A percentile compares a stretch with the other conserved stretches of the same genome.
Evolutionary conservation across 805 yeast species (phyloP).

Genomic region (Kluyveromyces lactis): DNA sequence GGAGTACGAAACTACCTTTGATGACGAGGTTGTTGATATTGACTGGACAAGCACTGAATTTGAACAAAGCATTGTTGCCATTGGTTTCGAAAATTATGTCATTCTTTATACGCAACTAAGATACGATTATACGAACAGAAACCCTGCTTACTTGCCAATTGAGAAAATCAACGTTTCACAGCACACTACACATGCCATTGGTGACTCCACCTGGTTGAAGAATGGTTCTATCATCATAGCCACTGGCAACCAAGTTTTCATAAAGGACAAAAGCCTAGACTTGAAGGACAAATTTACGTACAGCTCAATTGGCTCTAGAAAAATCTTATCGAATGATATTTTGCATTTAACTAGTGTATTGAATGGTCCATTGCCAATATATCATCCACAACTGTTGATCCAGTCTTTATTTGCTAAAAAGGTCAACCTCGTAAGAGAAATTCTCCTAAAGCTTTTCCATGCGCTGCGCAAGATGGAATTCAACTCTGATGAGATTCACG

Average conservation of each 20-base stretch:
- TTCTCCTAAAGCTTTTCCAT: constrained; percentile 47
- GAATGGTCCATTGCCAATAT: constrained; percentile 84
- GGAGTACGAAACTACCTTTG: constrained; percentile 45
- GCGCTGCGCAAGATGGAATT: constrained; percentile 48
- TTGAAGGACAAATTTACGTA: constrained; percentile 43
- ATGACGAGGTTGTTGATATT: constrained; percentile 49
- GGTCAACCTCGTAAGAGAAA: constrained; percentile 42
- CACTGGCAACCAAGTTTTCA: constrained; percentile 80
- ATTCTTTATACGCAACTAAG: constrained; percentile 72
- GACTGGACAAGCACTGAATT: constrained; percentile 78
- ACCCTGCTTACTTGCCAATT: constrained; percentile 71
- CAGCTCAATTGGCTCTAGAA: constrained; percentile 50
- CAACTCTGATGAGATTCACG: constrained; percentile 25
- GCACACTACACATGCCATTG: constrained; percentile 73
- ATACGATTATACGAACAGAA: constrained; percentile 77
- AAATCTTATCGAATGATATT: constrained; percentile 45
- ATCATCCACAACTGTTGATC: constrained; percentile 82
- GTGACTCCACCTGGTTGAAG: constrained; percentile 82
- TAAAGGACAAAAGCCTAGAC: constrained; percentile 66
- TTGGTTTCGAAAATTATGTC: constrained; percentile 63
- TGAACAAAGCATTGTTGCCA: constrained; percentile 66
- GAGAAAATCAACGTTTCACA: constrained; percentile 61
- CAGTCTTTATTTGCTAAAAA: constrained; percentile 65
- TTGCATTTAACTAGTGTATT: constrained; percentile 66
- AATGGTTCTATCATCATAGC: constrained; percentile 77